These are phyloP conservation scores for Plasmodium adleri DNA, from an alignment of 169 alveolate species.

Conservation along the genomic window DNA sequence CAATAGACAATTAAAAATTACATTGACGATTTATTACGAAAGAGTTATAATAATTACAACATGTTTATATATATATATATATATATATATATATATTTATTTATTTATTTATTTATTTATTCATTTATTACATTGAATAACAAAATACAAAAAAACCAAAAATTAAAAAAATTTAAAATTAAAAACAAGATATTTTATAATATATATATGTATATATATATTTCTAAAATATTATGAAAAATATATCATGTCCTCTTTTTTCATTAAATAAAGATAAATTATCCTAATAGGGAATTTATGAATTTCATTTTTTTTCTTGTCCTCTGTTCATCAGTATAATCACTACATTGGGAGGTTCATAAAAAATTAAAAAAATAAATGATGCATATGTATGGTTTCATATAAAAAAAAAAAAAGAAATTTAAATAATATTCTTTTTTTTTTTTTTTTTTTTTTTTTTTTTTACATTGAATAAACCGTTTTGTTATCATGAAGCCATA, in stretches of 20 bases:
- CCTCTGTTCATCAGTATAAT: conserved; percentile 9
- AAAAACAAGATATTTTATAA: not conserved
- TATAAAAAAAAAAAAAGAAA: not conserved
- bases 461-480: conserved; percentile 19
- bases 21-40: too few relatives aligned
- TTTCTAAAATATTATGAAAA: not conserved
- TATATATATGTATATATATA: not conserved
- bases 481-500: conserved; percentile 48
- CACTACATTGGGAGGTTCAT: not conserved
- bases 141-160: not conserved
- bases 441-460: not conserved
- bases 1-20: too few relatives aligned
- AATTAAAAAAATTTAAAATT: not conserved
- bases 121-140: not conserved
- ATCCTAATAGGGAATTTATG: not conserved
- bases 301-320: conserved; percentile 5
- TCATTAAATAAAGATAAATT: not conserved
- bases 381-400: not conserved
- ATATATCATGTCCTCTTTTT: not conserved
- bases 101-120: not conserved
- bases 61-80: not conserved
- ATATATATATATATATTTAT: not conserved
- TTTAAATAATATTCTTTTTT: not conserved
- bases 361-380: not conserved
- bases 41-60: too few relatives aligned